Percentiles rank a stretch among this genome's conserved stretches.
phyloP scores from a whole-genome alignment of 192 early-diverging fungal species.

The Dissophora globulifera region DNA sequence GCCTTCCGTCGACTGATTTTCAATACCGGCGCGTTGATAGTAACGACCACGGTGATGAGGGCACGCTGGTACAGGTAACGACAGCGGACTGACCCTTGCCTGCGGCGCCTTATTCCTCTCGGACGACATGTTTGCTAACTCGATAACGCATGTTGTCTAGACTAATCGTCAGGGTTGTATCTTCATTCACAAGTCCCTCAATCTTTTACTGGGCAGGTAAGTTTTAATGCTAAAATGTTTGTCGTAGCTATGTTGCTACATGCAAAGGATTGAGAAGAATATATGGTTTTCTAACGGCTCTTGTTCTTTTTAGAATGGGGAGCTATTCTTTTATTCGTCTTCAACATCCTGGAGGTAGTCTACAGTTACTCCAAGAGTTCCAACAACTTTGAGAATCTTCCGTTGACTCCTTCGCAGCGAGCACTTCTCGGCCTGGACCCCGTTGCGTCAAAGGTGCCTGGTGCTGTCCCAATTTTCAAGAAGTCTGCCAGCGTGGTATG shows the following conservation, averaged over 20 bases:
- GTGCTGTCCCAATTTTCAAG: conserved; percentile 32
- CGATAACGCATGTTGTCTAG: not conserved
- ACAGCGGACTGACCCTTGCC: not conserved
- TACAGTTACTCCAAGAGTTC: conserved; percentile 19
- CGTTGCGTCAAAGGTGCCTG: conserved; percentile 17
- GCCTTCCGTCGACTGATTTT: conserved; percentile 26
- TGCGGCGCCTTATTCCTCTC: not conserved
- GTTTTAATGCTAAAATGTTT: not conserved
- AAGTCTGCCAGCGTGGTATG: conserved; percentile 18
- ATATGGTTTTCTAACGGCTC: not conserved
- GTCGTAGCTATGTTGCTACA: not conserved
- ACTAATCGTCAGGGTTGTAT: conserved; percentile 5
- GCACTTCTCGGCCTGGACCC: conserved; percentile 43
- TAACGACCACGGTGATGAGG: conserved; percentile 7
- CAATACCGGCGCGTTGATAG: conserved; percentile 17
- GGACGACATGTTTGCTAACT: not conserved
- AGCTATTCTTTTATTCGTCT: not conserved
- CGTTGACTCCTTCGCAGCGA: conserved; percentile 38
- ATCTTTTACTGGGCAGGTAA: conserved; percentile 40
- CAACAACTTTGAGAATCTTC: conserved; percentile 40
- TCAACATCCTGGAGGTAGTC: conserved; percentile 32
- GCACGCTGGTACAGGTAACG: conserved; percentile 24
- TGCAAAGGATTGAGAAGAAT: too few relatives aligned
- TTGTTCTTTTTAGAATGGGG: conserved; percentile 27
- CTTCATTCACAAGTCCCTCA: conserved; percentile 1